Evolutionary conservation across 2,329 filamentous ascomycete genomes (phyloP).

Genomic region (Pseudogymnoascus sp.): DNA sequence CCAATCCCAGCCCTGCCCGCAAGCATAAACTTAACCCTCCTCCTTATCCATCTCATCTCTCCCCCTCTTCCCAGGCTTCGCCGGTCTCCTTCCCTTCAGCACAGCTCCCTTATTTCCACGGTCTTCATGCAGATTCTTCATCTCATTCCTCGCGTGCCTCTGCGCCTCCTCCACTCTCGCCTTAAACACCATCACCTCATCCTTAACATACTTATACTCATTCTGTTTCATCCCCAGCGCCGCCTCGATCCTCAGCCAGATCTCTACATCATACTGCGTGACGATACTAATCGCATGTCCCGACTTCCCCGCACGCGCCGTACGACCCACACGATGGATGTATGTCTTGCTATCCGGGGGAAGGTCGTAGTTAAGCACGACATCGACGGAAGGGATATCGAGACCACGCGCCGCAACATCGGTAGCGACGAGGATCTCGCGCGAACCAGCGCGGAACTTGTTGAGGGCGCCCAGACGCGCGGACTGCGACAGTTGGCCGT

Average conservation of each 20-base stretch:
- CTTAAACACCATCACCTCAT: slow-evolving; percentile 78
- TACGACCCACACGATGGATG: slow-evolving; percentile 82
- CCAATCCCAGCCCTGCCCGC: background rate
- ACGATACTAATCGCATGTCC: slow-evolving; percentile 75
- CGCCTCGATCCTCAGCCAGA: slow-evolving; percentile 74
- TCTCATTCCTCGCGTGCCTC: slow-evolving; percentile 67
- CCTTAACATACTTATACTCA: slow-evolving; percentile 64
- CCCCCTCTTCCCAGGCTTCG: slow-evolving; percentile 43
- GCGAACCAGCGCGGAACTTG: slow-evolving; percentile 76
- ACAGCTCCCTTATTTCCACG: slow-evolving; percentile 42
- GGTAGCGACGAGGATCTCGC: slow-evolving; percentile 84
- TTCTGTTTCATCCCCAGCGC: slow-evolving; percentile 71
- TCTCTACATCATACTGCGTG: slow-evolving; percentile 80
- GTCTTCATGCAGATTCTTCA: slow-evolving; percentile 73
- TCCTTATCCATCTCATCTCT: slow-evolving; percentile 39
- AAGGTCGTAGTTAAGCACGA: slow-evolving; percentile 80
- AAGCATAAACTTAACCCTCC: slow-evolving; percentile 23
- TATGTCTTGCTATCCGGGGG: slow-evolving; percentile 84
- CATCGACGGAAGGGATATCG: slow-evolving; percentile 85
- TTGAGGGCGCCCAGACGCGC: slow-evolving; percentile 78
- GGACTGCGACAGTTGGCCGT: slow-evolving; percentile 86
- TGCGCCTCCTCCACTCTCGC: slow-evolving; percentile 77
- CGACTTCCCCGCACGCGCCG: slow-evolving; percentile 77
- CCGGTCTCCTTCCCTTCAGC: slow-evolving; percentile 43
- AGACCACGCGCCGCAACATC: slow-evolving; percentile 91